Base-by-base conservation (phyloP, 2,329 filamentous ascomycete species). In the Aureobasidium musti region DNA sequence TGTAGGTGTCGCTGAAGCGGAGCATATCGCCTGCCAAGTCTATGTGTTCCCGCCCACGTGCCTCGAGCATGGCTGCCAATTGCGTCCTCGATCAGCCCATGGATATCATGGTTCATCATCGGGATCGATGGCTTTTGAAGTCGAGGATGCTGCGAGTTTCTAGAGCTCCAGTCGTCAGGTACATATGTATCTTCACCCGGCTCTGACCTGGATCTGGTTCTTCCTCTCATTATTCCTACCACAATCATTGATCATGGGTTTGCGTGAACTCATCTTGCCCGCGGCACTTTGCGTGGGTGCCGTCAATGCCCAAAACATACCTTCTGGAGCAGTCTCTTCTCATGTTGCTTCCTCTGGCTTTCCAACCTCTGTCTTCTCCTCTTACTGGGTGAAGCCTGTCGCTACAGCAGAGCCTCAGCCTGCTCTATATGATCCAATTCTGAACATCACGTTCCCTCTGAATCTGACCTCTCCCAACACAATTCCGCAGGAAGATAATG, bases 401-500 rank as follows among this genome's bases (percentile, higher is more conserved):
- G 74, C 79, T 59, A 82, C 80, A n/a, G 74, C 78, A 68, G 77
- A 84, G 72, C 82, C 83, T n/a, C 83, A 85, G 69, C 83, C 83
- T 33, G 80, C 79, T 17, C 72, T 87, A 4, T 78, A 80, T 68
- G 84, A 87, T 73, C 82, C 83, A 0, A 75, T 86, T 33, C 73
- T 86, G 54, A 83, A 86, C 69, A 78, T 81, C 68, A 86, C 82
- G 3, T 66, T 59, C 23, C 83, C 83, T 1, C 74, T 80, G 37
- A 83, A 85, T 68, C 73, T 87, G 60, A 87, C 85, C 0, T 78
- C 84, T 71, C 84, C 84, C 1, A 75, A 80, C 35, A 82, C 78
- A 0, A 81, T 87, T 43, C 84, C 84, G 8, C 75, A 77, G 1
- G 72, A 78, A 14, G 80, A 82, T 66, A 69, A 75, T 7, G 84